These are phyloP conservation scores for Geotrichum cucujoidarum DNA, from an alignment of 1,139 yeast genomes.

Conservation along the genomic window DNA sequence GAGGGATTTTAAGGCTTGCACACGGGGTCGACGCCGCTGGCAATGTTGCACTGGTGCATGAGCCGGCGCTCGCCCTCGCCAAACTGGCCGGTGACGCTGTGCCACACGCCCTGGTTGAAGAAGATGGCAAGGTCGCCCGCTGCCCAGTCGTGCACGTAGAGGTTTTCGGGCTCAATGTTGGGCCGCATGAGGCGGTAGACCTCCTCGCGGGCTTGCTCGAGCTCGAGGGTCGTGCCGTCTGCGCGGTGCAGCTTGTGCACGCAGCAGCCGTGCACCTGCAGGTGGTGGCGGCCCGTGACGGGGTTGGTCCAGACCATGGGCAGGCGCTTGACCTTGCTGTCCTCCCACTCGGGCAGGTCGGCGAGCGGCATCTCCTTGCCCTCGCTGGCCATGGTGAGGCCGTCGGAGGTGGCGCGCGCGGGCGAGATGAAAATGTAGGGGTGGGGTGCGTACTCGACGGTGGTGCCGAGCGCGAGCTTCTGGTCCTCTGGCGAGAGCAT, in stretches of 20 bases:
- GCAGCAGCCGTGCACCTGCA: slow-evolving; percentile 76
- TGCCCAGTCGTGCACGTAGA: slow-evolving; percentile 76
- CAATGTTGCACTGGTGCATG: slow-evolving; percentile 91
- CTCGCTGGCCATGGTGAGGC: slow-evolving; percentile 77
- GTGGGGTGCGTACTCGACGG: slow-evolving; percentile 83
- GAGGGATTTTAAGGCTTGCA: no score
- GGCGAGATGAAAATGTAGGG: slow-evolving; percentile 80
- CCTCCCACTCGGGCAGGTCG: slow-evolving; percentile 76
- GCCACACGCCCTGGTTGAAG: slow-evolving; percentile 85
- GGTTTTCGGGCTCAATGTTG: slow-evolving; percentile 63
- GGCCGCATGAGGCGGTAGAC: slow-evolving; percentile 75
- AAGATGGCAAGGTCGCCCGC: slow-evolving; percentile 81
- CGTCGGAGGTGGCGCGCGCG: slow-evolving; percentile 77
- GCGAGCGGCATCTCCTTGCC: slow-evolving; percentile 62
- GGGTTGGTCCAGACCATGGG: slow-evolving; percentile 93
- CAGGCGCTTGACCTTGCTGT: slow-evolving; percentile 60
- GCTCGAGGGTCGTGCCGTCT: slow-evolving; percentile 53
- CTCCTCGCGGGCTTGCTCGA: slow-evolving; percentile 65
- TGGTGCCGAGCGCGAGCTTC: slow-evolving; percentile 64
- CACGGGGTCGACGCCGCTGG: slow-evolving; percentile 74
- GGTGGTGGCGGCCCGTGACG: slow-evolving; percentile 72
- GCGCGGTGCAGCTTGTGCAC: slow-evolving; percentile 57
- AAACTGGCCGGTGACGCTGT: slow-evolving; percentile 84
- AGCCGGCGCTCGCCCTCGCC: slow-evolving; percentile 68
- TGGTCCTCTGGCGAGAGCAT: slow-evolving; percentile 62